Conservation (phyloP, 2,329 filamentous ascomycete species). For the Alternaria viburni region DNA sequence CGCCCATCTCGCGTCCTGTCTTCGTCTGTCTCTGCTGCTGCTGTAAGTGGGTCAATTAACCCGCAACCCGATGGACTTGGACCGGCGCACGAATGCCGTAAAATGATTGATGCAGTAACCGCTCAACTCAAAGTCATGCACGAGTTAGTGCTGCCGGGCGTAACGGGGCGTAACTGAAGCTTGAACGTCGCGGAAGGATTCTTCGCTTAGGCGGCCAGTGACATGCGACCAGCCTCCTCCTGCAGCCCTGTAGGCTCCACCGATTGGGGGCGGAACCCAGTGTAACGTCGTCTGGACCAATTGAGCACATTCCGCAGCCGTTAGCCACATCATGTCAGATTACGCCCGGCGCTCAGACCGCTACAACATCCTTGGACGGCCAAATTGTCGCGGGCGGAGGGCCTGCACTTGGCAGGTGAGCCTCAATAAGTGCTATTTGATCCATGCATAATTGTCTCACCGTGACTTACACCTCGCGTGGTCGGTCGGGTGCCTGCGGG, state of each 20-base stretch:
- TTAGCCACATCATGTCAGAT: constrained; percentile 31
- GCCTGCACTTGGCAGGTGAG: constrained; percentile 13
- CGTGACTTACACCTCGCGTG: constrained; percentile 11
- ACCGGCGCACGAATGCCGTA: background rate
- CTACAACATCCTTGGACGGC: constrained; percentile 6
- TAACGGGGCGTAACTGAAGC: constrained; percentile 24
- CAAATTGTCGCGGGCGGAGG: constrained; percentile 8
- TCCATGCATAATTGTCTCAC: constrained; percentile 22
- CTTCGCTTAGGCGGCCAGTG: constrained; percentile 21
- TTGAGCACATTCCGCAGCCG: constrained; percentile 13
- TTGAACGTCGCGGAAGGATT: constrained; percentile 25
- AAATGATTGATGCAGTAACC: constrained; percentile 25
- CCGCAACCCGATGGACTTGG: background rate
- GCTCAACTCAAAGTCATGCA: constrained; percentile 17
- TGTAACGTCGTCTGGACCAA: constrained; percentile 12
- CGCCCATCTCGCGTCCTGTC: constrained; percentile 14
- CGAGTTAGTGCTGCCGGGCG: constrained; percentile 13
- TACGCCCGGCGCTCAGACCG: constrained; percentile 28
- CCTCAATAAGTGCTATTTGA: constrained; percentile 16
- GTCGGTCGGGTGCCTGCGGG: constrained; percentile 1
- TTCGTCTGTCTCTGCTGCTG: constrained; percentile 7
- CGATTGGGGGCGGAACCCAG: constrained; percentile 17
- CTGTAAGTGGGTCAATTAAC: constrained; percentile 9
- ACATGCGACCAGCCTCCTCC: constrained; percentile 5
- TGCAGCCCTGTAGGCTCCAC: constrained; percentile 14